Evolutionary conservation across 352 stramenopile genomes (phyloP), one percentile per base, ranked within the genome.

Genomic region (Globisporangium rhizosaccharum): DNA sequence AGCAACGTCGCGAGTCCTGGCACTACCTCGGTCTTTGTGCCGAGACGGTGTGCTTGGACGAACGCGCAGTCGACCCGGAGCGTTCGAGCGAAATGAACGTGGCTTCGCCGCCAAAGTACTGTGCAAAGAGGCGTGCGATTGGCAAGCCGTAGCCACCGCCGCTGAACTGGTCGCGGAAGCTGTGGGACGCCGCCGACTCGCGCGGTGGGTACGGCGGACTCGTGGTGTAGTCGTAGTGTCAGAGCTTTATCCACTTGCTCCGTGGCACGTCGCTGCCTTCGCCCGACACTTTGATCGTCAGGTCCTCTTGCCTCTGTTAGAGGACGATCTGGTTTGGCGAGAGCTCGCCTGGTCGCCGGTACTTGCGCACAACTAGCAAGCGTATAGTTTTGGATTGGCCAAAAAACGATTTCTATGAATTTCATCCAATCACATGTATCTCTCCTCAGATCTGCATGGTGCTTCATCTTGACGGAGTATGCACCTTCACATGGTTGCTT

Each of bases 221-320:
- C 10, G 97, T 99, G n/a, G 97, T 99, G 77, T 99, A 99, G 30
- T 99, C 84, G 67, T 99, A 99, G 53, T 92, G 95, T 94, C 96
- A 99, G 63, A 99, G 93, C 58, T 97, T 95, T 42, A 93, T 87
- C 84, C 98, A 98, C 51, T 98, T 90, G 64, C 87, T 98, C 36
- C 97, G 83, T 14, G 88, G 87, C 65, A 99, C 98, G 51, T 97
- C 97, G 47, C 97, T 97, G 25, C 97, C 97, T 74, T 99, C 96
- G 71, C 99, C 97, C 36, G 82, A 96, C 41, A 99, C 88, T 72
- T 99, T 99, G 65, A 99, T 99, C 2, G 98, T 97, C 20, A 98
- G 67, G 61, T 93, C 83, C 61, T 98, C 90, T 46, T 92, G 90
- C 25, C 97, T 96, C 69, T 99, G 96, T 42, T 94, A 98, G 62